Evolutionary conservation across 164 flowering plant species (phyloP), one percentile per base, ranked within the genome.

Genomic region (Dillenia suffruticosa): DNA sequence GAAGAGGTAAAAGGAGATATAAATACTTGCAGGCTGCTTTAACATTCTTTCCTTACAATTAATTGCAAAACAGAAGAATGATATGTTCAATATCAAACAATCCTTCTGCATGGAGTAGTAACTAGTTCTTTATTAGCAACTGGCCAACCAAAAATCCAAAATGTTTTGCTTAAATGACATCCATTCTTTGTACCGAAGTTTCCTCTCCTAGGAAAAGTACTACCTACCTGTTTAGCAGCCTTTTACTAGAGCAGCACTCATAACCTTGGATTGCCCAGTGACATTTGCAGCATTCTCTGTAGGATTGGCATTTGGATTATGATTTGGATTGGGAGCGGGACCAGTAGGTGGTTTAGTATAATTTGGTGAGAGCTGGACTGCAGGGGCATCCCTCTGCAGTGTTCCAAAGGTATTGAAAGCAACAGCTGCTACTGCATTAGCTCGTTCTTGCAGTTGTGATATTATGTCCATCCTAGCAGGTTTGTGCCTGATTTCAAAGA

Each of bases 361-460:
- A 66, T 79, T 84, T 2, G 85, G 76, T 10, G 96, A 93, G 40
- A 90, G 86, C 14, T 89, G 79, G 10, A 87, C 92, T 0, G 96
- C 82, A 50, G 92, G 96, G 16, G 97, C 94, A 72, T 93, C 98
- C 64, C 97, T 84, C 74, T 93, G 97, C 32, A 90, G 74, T 0
- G 89, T 77, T 9, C 96, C 94, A 54, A 88, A 81, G 40, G 89
- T 79, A 62, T 93, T 88, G 75, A 93, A 88, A 10, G 97, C 81
- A 26, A 82, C 66, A 0, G 79, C 49, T 6, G 96, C 92, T 22
- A 93, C 75, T 26, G 79, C 65, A 49, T 87, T 85, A 12, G 81
- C 87, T 73, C 87, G 90, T 47, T 90, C 97, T 70, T 93, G 97
- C 47, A 93, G 63, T 67, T 93, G 97, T 8, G 97, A 85, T 45